Evolutionary conservation across 2,329 filamentous ascomycete genomes (phyloP).

Genomic region (Xylariaceae sp.): DNA sequence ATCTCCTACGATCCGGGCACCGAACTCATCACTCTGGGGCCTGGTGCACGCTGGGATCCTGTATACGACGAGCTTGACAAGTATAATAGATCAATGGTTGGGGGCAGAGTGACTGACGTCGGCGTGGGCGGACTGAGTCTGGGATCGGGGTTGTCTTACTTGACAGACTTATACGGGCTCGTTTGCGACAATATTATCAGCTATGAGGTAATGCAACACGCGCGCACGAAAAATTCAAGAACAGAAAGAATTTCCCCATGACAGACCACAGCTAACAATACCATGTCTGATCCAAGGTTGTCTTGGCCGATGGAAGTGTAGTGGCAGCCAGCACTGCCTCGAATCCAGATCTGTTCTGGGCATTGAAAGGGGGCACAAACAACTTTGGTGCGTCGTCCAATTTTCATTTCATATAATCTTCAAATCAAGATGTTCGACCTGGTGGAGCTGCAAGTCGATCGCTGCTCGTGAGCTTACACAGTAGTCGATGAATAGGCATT

Average conservation of each 20-base stretch:
- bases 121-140: slow-evolving; percentile 14
- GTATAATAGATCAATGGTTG: slow-evolving; percentile 11
- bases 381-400: slow-evolving; percentile 8
- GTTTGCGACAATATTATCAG: slow-evolving; percentile 13
- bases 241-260: no score
- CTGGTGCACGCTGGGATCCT: slow-evolving; percentile 10
- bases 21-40: slow-evolving; percentile 6
- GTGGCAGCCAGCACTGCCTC: neutral
- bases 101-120: slow-evolving; percentile 12
- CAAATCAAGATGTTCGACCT: no score
- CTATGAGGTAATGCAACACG: slow-evolving; percentile 5
- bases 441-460: neutral
- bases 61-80: slow-evolving; percentile 14
- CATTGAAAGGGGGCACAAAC: slow-evolving; percentile 7
- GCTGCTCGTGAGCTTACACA: neutral
- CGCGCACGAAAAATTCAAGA: no score
- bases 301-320: slow-evolving; percentile 5
- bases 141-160: slow-evolving; percentile 11
- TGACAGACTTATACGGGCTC: slow-evolving; percentile 11
- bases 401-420: no score
- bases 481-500: neutral
- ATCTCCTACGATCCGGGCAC: slow-evolving; percentile 1
- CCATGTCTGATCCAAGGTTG: neutral
- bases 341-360: slow-evolving; percentile 10
- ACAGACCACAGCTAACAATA: neutral